phyloP scores from a whole-genome alignment of 495 filamentous ascomycete species.

The Barbatosphaeria neglecta region DNA sequence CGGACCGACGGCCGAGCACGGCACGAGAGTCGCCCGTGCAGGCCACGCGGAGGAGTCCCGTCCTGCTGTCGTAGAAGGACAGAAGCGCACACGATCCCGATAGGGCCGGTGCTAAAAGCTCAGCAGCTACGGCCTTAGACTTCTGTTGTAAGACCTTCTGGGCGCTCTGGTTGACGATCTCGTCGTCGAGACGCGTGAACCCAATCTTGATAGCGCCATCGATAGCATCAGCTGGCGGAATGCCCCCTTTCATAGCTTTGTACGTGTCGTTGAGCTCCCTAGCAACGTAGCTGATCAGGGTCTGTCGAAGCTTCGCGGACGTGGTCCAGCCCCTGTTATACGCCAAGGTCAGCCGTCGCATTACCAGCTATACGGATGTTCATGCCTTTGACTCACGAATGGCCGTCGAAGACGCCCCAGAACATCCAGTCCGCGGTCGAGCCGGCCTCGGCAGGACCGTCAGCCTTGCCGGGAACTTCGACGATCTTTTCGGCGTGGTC shows the following conservation, averaged over 20 bases:
- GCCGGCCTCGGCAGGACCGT: conserved; percentile 31
- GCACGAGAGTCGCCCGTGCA: conserved; percentile 92
- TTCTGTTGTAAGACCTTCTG: conserved; percentile 79
- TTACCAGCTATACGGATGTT: background rate
- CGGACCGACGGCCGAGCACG: conserved; percentile 69
- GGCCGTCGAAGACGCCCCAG: conserved; percentile 97
- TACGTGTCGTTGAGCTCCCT: conserved; percentile 91
- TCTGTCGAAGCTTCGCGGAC: conserved; percentile 87
- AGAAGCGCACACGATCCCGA: conserved; percentile 94
- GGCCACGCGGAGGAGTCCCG: conserved; percentile 76
- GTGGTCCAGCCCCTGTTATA: conserved; percentile 97
- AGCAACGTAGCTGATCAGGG: conserved; percentile 81
- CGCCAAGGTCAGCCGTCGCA: too few species aligned
- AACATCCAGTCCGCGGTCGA: conserved; percentile 92
- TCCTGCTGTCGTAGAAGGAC: conserved; percentile 84
- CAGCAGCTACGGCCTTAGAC: conserved; percentile 75
- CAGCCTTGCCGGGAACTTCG: conserved; percentile 53
- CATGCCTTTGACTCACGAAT: conserved; percentile 60
- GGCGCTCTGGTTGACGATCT: conserved; percentile 84
- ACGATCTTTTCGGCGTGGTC: conserved; percentile 97
- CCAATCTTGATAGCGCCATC: conserved; percentile 88
- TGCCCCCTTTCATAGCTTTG: conserved; percentile 50
- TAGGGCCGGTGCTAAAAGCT: conserved; percentile 81
- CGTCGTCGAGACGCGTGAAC: conserved; percentile 78
- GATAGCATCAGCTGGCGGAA: conserved; percentile 63